Evolutionary conservation across 1,139 yeast species (phyloP).

Genomic region (Arxiozyma heterogenica): DNA sequence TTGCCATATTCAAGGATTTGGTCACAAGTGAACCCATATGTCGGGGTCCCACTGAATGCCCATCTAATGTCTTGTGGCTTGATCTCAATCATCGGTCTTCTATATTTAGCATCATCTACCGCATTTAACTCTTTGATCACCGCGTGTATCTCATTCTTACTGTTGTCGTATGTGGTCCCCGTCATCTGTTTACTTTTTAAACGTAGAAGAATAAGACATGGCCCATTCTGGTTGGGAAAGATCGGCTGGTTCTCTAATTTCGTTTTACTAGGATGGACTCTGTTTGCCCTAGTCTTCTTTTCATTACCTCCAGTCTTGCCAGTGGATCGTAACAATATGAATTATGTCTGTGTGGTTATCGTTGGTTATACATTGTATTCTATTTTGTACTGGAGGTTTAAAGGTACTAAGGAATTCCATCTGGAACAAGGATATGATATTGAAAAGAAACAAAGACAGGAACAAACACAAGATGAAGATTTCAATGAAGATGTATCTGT

Average conservation of each 20-base stretch:
- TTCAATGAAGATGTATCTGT: neutral
- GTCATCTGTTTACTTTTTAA: slow-evolving; percentile 43
- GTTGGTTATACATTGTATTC: slow-evolving; percentile 48
- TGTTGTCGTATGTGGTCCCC: slow-evolving; percentile 44
- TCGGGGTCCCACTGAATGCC: slow-evolving; percentile 46
- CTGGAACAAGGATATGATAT: slow-evolving; percentile 10
- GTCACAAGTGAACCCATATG: slow-evolving; percentile 38
- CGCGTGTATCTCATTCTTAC: slow-evolving; percentile 45
- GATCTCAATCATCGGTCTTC: slow-evolving; percentile 42
- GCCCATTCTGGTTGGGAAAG: slow-evolving; percentile 63
- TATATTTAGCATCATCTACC: slow-evolving; percentile 46
- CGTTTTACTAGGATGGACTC: slow-evolving; percentile 49
- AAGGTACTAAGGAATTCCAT: slow-evolving; percentile 35
- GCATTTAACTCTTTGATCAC: slow-evolving; percentile 51
- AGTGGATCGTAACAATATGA: slow-evolving; percentile 53
- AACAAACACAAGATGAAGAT: slow-evolving; percentile 6
- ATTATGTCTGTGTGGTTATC: slow-evolving; percentile 61
- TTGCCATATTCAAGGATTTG: slow-evolving; percentile 42
- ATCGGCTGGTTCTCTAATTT: slow-evolving; percentile 50
- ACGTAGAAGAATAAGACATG: slow-evolving; percentile 56
- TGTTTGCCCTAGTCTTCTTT: slow-evolving; percentile 53
- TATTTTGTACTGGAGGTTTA: slow-evolving; percentile 44
- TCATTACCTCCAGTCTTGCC: slow-evolving; percentile 64
- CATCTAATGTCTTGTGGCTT: slow-evolving; percentile 43
- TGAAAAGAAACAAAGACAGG: slow-evolving; percentile 3